A percentile compares a stretch with the other conserved stretches of the same genome.
Conservation (phyloP, 2,329 filamentous ascomycete species). For the Botryotinia narcissicola region DNA sequence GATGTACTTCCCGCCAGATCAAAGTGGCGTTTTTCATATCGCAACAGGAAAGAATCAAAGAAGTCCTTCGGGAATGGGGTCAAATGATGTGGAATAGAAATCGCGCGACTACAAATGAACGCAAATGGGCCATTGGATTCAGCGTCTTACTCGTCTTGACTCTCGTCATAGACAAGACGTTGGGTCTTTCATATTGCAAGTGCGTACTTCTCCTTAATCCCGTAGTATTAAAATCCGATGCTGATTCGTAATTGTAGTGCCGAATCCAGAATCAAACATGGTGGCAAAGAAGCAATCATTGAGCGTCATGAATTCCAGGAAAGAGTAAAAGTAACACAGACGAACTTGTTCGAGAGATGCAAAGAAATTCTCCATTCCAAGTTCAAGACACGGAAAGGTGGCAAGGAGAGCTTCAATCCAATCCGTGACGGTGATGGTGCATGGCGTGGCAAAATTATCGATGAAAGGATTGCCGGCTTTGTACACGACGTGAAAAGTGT, state of each 20-base stretch:
- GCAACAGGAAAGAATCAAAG: conserved; percentile 34
- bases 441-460: conserved; percentile 31
- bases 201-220: conserved; percentile 7
- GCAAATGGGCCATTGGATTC: conserved; percentile 37
- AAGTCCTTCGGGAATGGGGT: conserved; percentile 36
- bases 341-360: conserved; percentile 36
- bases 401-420: conserved; percentile 38
- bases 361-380: conserved; percentile 39
- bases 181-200: conserved; percentile 25
- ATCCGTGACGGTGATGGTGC: conserved; percentile 36
- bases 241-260: conserved; percentile 29
- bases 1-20: conserved; percentile 37
- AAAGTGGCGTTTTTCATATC: conserved; percentile 36
- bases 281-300: conserved; percentile 25
- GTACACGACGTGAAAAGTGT: conserved; percentile 31
- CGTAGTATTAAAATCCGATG: conserved; percentile 30
- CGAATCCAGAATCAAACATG: conserved; percentile 28
- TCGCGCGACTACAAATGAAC: conserved; percentile 30
- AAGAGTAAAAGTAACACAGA: conserved; percentile 33
- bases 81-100: conserved; percentile 37
- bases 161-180: conserved; percentile 35
- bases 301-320: conserved; percentile 30
- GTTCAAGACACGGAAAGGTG: conserved; percentile 38
- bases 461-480: conserved; percentile 27
- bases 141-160: conserved; percentile 35